Conservation (phyloP, 2,329 filamentous ascomycete genomes). For the Colletotrichum caudatum region DNA sequence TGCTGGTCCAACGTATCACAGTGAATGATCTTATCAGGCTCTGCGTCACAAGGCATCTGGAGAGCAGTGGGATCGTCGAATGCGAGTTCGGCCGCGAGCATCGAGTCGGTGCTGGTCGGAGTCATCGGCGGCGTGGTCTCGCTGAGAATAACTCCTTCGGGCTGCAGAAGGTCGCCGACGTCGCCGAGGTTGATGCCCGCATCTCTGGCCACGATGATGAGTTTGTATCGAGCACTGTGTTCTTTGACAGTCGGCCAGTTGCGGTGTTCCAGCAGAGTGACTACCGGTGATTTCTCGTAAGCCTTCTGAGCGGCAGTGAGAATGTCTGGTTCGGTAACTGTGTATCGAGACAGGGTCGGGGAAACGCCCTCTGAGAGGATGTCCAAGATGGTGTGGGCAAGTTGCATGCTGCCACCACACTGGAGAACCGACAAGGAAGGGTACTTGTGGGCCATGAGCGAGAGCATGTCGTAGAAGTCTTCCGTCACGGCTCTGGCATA, state of each 20-base stretch:
- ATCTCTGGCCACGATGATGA: constrained; percentile 48
- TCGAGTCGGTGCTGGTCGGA: constrained; percentile 14
- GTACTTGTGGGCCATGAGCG: constrained; percentile 54
- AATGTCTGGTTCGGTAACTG: constrained; percentile 44
- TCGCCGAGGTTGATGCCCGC: constrained; percentile 34
- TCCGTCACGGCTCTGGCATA: constrained; percentile 44
- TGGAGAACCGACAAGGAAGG: constrained; percentile 56
- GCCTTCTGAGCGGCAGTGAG: constrained; percentile 12
- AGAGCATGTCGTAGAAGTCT: constrained; percentile 47
- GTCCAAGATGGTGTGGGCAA: constrained; percentile 46
- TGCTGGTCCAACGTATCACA: constrained; percentile 26
- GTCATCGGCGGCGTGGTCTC: constrained; percentile 23
- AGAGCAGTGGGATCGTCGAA: not conserved
- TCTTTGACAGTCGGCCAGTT: constrained; percentile 42
- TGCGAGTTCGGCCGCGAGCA: not conserved
- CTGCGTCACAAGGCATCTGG: not conserved
- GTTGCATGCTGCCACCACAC: constrained; percentile 47
- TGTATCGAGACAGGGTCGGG: constrained; percentile 52
- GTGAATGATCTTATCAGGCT: not conserved
- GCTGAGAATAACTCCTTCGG: constrained; percentile 48
- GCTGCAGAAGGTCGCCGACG: constrained; percentile 46
- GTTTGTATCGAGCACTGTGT: constrained; percentile 48
- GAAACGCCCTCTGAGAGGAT: constrained; percentile 45
- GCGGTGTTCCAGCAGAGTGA: constrained; percentile 49
- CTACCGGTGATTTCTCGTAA: constrained; percentile 40